Conservation (phyloP, 2,329 filamentous ascomycete genomes). For the Aspergillus sp. region DNA sequence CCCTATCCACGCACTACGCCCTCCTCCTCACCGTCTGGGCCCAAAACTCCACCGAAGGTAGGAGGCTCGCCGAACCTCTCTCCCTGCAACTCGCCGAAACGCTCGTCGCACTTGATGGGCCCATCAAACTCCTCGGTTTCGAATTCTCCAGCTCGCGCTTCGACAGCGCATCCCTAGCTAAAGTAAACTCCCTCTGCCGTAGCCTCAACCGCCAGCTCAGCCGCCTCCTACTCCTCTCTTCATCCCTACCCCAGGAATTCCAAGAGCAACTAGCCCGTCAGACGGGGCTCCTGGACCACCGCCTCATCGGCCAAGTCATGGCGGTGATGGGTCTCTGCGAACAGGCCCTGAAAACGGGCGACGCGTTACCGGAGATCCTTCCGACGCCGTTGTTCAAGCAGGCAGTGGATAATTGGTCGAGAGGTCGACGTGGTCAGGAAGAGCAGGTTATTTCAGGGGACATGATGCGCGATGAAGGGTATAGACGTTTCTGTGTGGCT, state of each 20-base stretch:
- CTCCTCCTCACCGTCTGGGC: conserved; percentile 51
- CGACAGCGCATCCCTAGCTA: conserved; percentile 34
- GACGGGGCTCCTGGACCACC: conserved; percentile 48
- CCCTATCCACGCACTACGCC: conserved; percentile 53
- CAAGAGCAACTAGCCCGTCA: conserved; percentile 43
- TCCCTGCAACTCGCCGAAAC: conserved; percentile 35
- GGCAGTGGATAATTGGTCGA: conserved; percentile 30
- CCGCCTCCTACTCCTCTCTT: conserved; percentile 39
- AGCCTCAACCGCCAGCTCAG: conserved; percentile 37
- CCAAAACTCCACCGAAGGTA: conserved; percentile 24
- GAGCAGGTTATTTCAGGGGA: conserved; percentile 32
- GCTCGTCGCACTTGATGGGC: conserved; percentile 35
- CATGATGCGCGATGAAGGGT: conserved; percentile 45
- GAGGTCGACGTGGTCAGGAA: conserved; percentile 8
- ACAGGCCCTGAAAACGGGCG: conserved; percentile 51
- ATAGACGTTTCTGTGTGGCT: conserved; percentile 51
- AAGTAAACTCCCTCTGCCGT: conserved; percentile 37
- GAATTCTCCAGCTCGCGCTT: conserved; percentile 46
- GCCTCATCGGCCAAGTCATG: conserved; percentile 53
- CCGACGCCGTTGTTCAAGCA: conserved; percentile 50
- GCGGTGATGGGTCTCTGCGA: conserved; percentile 51
- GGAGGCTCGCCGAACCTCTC: conserved; percentile 31
- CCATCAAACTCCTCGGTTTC: conserved; percentile 39
- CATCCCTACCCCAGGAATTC: conserved; percentile 40
- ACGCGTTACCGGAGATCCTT: conserved; percentile 51